A percentile compares a stretch with the other conserved stretches of the same genome.
Conservation (phyloP, 179 eudicot species). For the Pouteria campechiana region DNA sequence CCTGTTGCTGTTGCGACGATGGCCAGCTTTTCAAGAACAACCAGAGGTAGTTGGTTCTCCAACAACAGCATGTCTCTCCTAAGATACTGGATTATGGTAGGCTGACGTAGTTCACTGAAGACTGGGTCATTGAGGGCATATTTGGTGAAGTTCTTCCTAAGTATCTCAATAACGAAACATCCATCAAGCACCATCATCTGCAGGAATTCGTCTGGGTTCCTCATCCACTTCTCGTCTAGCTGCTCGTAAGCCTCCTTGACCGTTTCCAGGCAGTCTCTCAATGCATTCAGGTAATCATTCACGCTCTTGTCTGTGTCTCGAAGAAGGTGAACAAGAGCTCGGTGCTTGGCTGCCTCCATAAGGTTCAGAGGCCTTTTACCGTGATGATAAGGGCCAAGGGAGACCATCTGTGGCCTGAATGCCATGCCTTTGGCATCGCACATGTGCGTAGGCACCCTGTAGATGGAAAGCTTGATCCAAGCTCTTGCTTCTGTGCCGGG, state of each 20-base stretch:
- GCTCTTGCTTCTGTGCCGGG: too few relatives aligned
- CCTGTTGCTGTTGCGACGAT: too few relatives aligned
- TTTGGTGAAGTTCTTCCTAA: constrained; percentile 47
- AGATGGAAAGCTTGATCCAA: constrained; percentile 59
- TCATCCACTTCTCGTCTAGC: constrained; percentile 26
- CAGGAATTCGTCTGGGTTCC: constrained; percentile 48
- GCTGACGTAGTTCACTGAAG: constrained; percentile 66
- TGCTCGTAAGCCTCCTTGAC: constrained; percentile 61
- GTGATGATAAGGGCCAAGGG: constrained; percentile 76
- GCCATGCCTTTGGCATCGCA: constrained; percentile 49
- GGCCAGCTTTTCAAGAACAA: constrained; percentile 78
- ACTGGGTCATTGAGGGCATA: constrained; percentile 69
- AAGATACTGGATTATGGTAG: constrained; percentile 68
- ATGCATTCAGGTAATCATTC: constrained; percentile 32
- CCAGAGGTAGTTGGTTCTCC: constrained; percentile 75
- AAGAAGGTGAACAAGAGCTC: constrained; percentile 48
- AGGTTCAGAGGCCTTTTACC: constrained; percentile 40
- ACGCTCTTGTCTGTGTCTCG: constrained; percentile 39
- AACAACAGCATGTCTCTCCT: constrained; percentile 92
- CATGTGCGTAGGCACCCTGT: constrained; percentile 52
- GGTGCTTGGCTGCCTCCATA: constrained; percentile 82
- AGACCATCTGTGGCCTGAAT: constrained; percentile 61
- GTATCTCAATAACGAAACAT: constrained; percentile 69
- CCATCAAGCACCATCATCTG: constrained; percentile 85
- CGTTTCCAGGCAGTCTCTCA: constrained; percentile 49